Percentiles rank a stretch among this genome's conserved stretches.
phyloP scores from a whole-genome alignment of 1,284 basidiomycete genomes.

The Leccinum fallax region DNA sequence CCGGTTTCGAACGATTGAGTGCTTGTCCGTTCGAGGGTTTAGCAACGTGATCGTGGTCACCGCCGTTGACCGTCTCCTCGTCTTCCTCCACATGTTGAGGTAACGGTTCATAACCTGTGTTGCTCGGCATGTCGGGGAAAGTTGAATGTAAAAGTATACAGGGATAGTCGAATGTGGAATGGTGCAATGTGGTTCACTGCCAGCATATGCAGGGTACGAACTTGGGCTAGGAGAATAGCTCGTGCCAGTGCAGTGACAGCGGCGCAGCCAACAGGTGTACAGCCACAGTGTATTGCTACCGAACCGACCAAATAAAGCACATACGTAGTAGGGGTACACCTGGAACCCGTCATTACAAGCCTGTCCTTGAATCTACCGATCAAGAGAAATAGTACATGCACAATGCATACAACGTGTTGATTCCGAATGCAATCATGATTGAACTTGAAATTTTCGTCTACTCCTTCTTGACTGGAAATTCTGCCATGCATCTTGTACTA shows the following conservation, averaged over 20 bases:
- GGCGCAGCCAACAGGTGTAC: neutral
- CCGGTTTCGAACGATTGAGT: conserved; percentile 53
- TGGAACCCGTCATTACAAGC: neutral
- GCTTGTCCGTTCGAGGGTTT: conserved; percentile 41
- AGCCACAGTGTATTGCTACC: neutral
- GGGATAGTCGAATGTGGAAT: conserved; percentile 6
- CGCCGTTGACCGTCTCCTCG: conserved; percentile 49
- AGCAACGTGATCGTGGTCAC: conserved; percentile 37
- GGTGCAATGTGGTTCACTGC: conserved; percentile 19
- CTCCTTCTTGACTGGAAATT: neutral
- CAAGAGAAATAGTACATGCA: neutral
- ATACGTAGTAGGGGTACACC: neutral
- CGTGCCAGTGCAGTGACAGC: neutral
- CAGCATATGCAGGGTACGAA: conserved; percentile 14
- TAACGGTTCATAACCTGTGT: conserved; percentile 67
- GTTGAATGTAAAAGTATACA: conserved; percentile 1
- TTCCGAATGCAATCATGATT: neutral
- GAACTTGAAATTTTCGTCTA: neutral
- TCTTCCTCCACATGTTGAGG: conserved; percentile 62
- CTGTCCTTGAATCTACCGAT: neutral
- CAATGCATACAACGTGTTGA: neutral
- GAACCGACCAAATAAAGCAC: neutral
- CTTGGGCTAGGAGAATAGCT: conserved; percentile 15
- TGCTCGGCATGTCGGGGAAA: conserved; percentile 46
- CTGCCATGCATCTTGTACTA: neutral